phyloP scores from a whole-genome alignment of 176 grass and related monocot genomes.

The Bromus sterilis region DNA sequence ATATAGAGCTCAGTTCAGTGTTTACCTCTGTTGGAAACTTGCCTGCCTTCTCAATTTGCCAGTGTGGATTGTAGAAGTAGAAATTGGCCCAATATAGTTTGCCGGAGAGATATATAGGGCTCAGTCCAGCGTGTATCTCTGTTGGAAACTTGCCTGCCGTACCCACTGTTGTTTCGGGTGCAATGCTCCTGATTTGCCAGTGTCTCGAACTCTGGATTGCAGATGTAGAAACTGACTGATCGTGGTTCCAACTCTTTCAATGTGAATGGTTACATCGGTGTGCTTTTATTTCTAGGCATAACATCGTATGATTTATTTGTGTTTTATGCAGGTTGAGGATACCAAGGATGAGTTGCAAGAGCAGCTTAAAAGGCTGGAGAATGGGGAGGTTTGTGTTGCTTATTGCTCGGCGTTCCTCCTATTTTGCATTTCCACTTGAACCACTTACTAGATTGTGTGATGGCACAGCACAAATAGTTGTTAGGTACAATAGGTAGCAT shows the following conservation, averaged over 20 bases:
- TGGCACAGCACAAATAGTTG: background rate
- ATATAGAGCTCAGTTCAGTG: background rate
- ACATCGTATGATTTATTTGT: background rate
- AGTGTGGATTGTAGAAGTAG: background rate
- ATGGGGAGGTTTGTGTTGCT: slow-evolving; percentile 55
- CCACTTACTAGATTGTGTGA: background rate
- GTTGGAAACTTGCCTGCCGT: background rate
- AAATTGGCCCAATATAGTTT: too few species aligned
- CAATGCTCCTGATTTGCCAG: background rate
- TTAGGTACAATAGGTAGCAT: background rate
- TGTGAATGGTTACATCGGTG: background rate
- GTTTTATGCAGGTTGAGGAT: slow-evolving; percentile 48
- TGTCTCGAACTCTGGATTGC: background rate
- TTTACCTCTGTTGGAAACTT: background rate
- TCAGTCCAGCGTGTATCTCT: background rate
- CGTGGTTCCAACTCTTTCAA: background rate
- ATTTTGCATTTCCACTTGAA: background rate
- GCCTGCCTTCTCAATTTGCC: background rate
- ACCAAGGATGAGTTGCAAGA: slow-evolving; percentile 64
- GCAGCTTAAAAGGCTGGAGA: slow-evolving; percentile 50
- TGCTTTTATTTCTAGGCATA: background rate
- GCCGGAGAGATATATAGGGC: background rate
- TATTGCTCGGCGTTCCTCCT: background rate
- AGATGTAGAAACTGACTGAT: background rate
- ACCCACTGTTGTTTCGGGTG: background rate